Evolutionary conservation across 23 red algal species (phyloP).

Genomic region (Cyanidiococcus yangmingshanensis): DNA sequence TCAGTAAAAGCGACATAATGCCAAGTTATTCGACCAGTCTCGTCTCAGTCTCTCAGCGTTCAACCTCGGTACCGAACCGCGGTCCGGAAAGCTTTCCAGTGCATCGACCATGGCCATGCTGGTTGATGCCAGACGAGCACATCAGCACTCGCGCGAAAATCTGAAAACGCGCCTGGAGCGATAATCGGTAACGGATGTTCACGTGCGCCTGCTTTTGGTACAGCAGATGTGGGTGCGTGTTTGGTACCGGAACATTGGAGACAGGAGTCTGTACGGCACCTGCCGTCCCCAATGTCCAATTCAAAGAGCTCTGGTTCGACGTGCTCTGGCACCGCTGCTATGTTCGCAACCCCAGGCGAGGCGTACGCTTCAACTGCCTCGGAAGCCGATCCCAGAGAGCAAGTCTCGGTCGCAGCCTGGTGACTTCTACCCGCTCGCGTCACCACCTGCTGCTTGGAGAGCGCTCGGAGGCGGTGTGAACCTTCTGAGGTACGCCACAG

Average conservation of each 20-base stretch:
- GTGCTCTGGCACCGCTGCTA: not conserved
- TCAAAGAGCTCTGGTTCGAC: not conserved
- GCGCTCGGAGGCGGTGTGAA: not conserved
- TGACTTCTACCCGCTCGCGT: not conserved
- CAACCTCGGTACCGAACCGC: too few relatives aligned
- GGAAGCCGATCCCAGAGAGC: not conserved
- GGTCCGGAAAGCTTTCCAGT: too few relatives aligned
- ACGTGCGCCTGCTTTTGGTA: not conserved
- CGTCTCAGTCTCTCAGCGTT: too few relatives aligned
- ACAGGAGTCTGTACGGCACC: not conserved
- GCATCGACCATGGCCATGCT: too few relatives aligned
- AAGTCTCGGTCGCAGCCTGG: not conserved
- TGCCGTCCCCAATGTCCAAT: not conserved
- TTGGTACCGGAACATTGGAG: not conserved
- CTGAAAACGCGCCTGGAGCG: not conserved
- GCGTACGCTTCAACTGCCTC: not conserved
- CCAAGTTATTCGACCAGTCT: too few relatives aligned
- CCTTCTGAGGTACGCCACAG: not conserved
- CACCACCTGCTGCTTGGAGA: not conserved
- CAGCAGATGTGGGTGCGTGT: not conserved
- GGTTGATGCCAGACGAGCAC: too few relatives aligned
- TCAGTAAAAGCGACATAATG: too few relatives aligned
- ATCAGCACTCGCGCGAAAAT: not conserved
- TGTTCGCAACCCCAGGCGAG: not conserved
- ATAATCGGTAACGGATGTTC: not conserved